phyloP scores from a whole-genome alignment of 2,329 filamentous ascomycete genomes.

The Talaromyces pinophilus region DNA sequence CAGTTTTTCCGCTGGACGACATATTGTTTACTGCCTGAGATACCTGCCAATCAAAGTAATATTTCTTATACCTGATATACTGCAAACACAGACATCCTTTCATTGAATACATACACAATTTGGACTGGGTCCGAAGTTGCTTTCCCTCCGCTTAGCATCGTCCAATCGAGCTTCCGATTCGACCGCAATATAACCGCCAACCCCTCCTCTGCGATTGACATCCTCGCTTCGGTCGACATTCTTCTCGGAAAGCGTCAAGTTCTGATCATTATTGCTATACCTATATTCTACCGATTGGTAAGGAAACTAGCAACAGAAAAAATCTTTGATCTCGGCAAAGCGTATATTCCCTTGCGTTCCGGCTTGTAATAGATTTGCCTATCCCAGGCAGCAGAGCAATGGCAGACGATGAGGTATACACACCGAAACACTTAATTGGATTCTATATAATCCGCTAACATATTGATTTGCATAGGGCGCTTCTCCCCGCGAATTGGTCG shows the following conservation, averaged over 20 bases:
- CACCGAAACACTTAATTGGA: background rate
- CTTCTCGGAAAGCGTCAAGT: background rate
- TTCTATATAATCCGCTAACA: background rate
- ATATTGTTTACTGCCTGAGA: constrained; percentile 18
- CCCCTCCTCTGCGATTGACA: constrained; percentile 22
- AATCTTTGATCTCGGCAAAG: background rate
- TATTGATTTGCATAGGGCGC: constrained; percentile 64
- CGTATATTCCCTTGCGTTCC: background rate
- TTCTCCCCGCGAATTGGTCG: constrained; percentile 77
- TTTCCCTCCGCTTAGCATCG: no score
- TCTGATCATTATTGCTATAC: background rate
- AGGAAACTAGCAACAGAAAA: background rate
- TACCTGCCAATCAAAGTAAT: background rate
- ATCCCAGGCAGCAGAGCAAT: constrained; percentile 40
- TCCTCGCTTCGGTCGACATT: constrained; percentile 25
- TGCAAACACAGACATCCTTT: background rate
- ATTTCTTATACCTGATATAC: background rate
- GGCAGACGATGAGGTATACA: constrained; percentile 47
- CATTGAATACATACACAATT: background rate
- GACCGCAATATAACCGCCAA: constrained; percentile 11
- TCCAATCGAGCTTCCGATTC: constrained; percentile 1
- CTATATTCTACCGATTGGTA: background rate
- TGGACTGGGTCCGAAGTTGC: background rate
- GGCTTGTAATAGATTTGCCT: background rate
- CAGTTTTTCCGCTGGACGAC: constrained; percentile 1